Evolutionary conservation across 2,329 filamentous ascomycete species (phyloP).

Genomic region (Knoxdaviesia capensis): DNA sequence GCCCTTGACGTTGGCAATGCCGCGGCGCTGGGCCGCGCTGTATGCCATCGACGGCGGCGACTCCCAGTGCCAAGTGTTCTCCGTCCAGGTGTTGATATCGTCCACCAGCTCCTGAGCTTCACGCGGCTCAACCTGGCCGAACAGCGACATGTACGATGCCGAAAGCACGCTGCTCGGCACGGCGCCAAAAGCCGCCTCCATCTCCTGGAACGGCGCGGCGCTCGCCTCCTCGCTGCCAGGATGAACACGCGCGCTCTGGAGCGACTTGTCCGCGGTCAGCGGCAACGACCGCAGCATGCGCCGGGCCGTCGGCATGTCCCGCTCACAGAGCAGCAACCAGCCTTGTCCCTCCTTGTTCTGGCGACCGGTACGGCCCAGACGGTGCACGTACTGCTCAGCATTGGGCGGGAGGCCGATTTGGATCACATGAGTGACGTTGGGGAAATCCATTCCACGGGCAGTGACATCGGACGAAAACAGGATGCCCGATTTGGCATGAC

Average conservation of each 20-base stretch:
- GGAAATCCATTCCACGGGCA: constrained; percentile 69
- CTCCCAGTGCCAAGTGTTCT: constrained; percentile 28
- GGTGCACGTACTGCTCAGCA: constrained; percentile 57
- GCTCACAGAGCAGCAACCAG: constrained; percentile 40
- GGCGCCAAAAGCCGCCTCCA: constrained; percentile 19
- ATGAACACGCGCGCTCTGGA: constrained; percentile 32
- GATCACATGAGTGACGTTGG: constrained; percentile 60
- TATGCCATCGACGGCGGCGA: constrained; percentile 20
- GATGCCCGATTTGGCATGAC: constrained; percentile 37
- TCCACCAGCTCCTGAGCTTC: constrained; percentile 18
- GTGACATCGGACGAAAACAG: constrained; percentile 66
- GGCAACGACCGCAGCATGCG: constrained; percentile 36
- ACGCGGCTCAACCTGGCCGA: constrained; percentile 27
- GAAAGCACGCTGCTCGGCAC: constrained; percentile 14
- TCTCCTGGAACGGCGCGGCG: constrained; percentile 21
- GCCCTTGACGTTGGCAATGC: constrained; percentile 10
- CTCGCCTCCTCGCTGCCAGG: constrained; percentile 24
- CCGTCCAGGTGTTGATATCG: constrained; percentile 32
- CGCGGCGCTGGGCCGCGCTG: constrained; percentile 12
- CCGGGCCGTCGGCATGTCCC: constrained; percentile 28
- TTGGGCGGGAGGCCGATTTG: constrained; percentile 46
- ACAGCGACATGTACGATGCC: constrained; percentile 30
- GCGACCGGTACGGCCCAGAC: constrained; percentile 57
- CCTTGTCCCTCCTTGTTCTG: constrained; percentile 55
- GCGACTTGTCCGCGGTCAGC: constrained; percentile 29